Evolutionary conservation across 176 grass and related monocot species (phyloP), one percentile per base, ranked within the genome.

Genomic region (Puya raimondii): DNA sequence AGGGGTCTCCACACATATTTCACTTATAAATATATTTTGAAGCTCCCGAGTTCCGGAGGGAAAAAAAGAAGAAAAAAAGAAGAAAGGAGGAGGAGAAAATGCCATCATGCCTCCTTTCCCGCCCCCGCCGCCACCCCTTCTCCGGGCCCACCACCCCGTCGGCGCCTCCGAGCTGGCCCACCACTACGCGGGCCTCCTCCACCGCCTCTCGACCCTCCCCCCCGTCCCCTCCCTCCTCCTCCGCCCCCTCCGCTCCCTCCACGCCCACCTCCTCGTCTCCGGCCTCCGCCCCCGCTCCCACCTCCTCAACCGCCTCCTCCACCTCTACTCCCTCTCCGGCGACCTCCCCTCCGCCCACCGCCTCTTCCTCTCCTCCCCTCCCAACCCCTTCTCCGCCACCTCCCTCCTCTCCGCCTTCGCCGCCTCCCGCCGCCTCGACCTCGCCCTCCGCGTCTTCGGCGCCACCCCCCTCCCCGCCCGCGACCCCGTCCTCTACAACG

Each of bases 401-500:
- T 96, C 92, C 47, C 83, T 92, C 75, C 72, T 96, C 64, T 54
- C 81, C 23, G 81, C 92, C 3, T 70, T 82, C 66, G 81, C 92
- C 29, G 70, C 84, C 70, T 74, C 73, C 50, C 86, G 88, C 20
- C 76, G 76, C 51, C 80, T 89, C 53, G 73, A 78, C 10, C 72
- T 83, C 21, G 84, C 92, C 49, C 69, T 49, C 12, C 78, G 75
- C 64, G 82, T 92, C 65, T 96, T 92, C 80, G 71, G 89, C 29
- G 17, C 42, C 50, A 79, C 85, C 53, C 86, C 93, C 57, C 73
- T 67, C 23, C 17, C 51, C 16, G 63, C 70, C 79, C 81, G 93
- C 20, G 93, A 96, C 65, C 87, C 93, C 27, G 88, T 96, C 47
- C 76, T 96, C 66, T 83, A 92, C 75, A 96, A 96, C 57, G 81